Evolutionary conservation across 139 green algal genomes (phyloP), one percentile per base, ranked within the genome.

Genomic region (Chlorella ohadii): DNA sequence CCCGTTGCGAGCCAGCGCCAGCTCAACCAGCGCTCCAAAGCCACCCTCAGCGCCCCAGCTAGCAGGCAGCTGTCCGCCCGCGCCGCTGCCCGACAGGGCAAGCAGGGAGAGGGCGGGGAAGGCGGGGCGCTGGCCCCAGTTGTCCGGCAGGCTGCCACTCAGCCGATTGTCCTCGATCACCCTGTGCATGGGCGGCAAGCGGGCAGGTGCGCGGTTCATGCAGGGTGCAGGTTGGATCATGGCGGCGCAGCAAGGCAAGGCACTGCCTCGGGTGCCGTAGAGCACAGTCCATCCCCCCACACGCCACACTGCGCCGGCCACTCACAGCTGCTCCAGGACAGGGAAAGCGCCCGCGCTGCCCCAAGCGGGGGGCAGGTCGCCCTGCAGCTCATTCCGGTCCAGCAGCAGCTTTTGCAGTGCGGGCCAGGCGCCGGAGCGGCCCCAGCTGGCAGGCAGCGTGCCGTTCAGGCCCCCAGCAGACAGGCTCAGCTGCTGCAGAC

Each of bases 381-480:
- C 78, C 13, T 31, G 19, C 27, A 83, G 31, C 63, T 41, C 28
- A 47, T 79, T 79, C 15, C 31, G 27, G 19, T 33, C 19, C 31
- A 79, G 73, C 17, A 25, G 22, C 1, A 79, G 51, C 31, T 79
- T 31, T 5, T n/a, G 15, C 5, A 79, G 73, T 17, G 47, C 31
- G n/a, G 73, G 73, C 31, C n/a, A 79, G 47, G 73, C 55, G 17
- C 73, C 73, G 1, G 73, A 27, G 47, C 19, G 39, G 73, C 47
- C 47, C 73, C 73, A 79, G 70, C 73, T 79, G 36, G 73, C 47
- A 28, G 63, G 63, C 78, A 83, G 63, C 17, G 38, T 65, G 64
- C 78, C 63, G 39, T 71, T 41, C 7, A 83, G n/a, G 28, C 38
- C 20, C 28, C 23, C 36, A 3, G 57, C 16, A 5, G 47, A 20